Base-by-base conservation (phyloP, 345 rosid genomes). In the Eucalyptus microcorys region DNA sequence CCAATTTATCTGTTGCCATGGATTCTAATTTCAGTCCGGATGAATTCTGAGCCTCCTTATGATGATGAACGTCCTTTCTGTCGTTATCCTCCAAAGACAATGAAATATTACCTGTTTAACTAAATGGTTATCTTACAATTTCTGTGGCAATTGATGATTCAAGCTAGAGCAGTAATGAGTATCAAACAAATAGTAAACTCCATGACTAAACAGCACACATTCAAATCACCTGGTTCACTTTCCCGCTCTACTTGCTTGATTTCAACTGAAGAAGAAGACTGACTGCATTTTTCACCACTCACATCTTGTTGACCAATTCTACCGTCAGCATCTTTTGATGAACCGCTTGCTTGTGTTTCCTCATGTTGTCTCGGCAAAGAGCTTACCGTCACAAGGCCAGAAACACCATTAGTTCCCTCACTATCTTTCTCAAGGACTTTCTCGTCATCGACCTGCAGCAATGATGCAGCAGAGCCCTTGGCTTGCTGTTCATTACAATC, bases 401-500 rank as follows among this genome's bases (percentile, higher is more conserved):
- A 86, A 91, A 37, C 42, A 87, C 66, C 90, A 87, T 68, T 86
- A 86, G 64, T 91, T 87, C 86, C 88, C 57, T 68, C 93, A 87
- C 64, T 88, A 86, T 89, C 87, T 26, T 53, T 91, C 87, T 90
- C 89, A 85, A 88, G 87, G 88, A 88, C 79, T 90, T 88, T 87
- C 53, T 55, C 61, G 24, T 91, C 91, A 37, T 90, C 92, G n/a
- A 34, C 71, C 12, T 91, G 80, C 86, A 87, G 87, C 52, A 91
- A 87, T 81, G 92, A 89, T 90, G 88, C 85, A 50, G 87, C 92
- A 87, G 91, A 86, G 42, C 90, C 89, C 87, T 86, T 90, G 43
- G 86, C 90, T 49, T 49, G 34, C 80, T 79, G 90, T 87, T 88
- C 88, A 55, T 81, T 91, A 88, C 90, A 86, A 88, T 59, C 90